Evolutionary conservation across 345 rosid genomes (phyloP).

Genomic region (Acer saccharum): DNA sequence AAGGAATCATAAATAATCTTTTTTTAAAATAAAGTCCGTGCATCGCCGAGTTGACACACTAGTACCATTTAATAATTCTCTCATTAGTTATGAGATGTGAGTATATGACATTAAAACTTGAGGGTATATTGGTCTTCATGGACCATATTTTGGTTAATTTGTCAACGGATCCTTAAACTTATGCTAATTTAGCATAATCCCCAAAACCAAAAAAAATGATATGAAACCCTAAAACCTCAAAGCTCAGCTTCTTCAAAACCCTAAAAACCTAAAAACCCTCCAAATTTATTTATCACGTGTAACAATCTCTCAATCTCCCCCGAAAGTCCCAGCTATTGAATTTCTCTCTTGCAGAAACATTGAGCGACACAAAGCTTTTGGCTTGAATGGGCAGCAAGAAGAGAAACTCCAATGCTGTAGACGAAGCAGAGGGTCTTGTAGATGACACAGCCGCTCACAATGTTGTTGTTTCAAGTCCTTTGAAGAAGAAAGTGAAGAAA

Average conservation of each 20-base stretch:
- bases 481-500: slow-evolving; percentile 51
- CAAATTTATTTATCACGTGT: not conserved
- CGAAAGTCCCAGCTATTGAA: not conserved
- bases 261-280: not conserved
- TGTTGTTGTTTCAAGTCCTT: slow-evolving; percentile 16
- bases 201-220: not conserved
- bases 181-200: not conserved
- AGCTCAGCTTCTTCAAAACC: not conserved
- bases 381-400: slow-evolving; percentile 62
- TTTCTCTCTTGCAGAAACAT: not conserved
- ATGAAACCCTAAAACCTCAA: slow-evolving; percentile 2
- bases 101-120: not conserved
- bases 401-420: slow-evolving; percentile 43
- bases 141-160: not conserved
- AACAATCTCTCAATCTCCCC: not conserved
- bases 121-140: not conserved
- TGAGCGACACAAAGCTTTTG: not conserved
- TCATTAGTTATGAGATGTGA: too few relatives aligned
- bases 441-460: slow-evolving; percentile 21
- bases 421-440: slow-evolving; percentile 30
- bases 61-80: too few relatives aligned
- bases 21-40: too few relatives aligned
- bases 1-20: too few relatives aligned
- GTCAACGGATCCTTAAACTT: not conserved
- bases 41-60: too few relatives aligned